These are phyloP conservation scores for Ramicandelaber brevisporus DNA, from an alignment of 192 early-diverging fungal genomes.

Conservation along the genomic window DNA sequence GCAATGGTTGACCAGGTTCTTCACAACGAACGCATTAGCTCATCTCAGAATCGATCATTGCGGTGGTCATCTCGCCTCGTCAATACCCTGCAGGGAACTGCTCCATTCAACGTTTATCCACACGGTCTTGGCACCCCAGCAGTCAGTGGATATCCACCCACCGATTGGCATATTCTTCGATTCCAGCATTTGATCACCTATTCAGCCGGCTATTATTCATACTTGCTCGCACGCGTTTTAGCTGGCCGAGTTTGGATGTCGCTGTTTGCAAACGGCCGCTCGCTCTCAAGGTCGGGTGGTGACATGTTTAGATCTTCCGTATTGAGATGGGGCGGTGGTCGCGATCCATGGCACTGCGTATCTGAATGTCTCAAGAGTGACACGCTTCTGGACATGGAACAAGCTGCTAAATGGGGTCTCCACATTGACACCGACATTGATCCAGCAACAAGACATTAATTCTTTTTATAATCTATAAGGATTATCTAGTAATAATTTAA, in stretches of 20 bases:
- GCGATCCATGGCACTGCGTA: constrained; percentile 78
- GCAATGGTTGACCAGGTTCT: too few relatives aligned
- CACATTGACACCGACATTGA: too few relatives aligned
- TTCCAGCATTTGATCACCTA: constrained; percentile 83
- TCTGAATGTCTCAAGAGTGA: too few relatives aligned
- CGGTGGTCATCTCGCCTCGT: constrained; percentile 24
- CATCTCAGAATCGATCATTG: too few relatives aligned
- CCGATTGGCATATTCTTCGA: too few relatives aligned
- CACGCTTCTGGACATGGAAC: too few relatives aligned
- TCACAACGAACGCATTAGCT: too few relatives aligned
- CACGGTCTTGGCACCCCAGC: constrained; percentile 47
- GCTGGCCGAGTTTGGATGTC: constrained; percentile 49
- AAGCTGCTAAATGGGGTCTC: too few relatives aligned
- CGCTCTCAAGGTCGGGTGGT: constrained; percentile 30
- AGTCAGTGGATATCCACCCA: too few relatives aligned
- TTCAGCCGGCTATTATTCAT: constrained; percentile 85
- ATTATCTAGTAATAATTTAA: too few relatives aligned
- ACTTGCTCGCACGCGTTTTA: constrained; percentile 66
- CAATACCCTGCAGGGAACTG: constrained; percentile 26
- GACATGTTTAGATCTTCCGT: constrained; percentile 46
- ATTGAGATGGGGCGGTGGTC: constrained; percentile 76
- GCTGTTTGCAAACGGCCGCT: constrained; percentile 30
- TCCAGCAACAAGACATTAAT: too few relatives aligned
- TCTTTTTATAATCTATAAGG: too few relatives aligned
- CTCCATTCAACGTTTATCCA: constrained; percentile 28